These are phyloP conservation scores for Flaveria trinervia DNA, from an alignment of 129 eudicot genomes.

Conservation along the genomic window DNA sequence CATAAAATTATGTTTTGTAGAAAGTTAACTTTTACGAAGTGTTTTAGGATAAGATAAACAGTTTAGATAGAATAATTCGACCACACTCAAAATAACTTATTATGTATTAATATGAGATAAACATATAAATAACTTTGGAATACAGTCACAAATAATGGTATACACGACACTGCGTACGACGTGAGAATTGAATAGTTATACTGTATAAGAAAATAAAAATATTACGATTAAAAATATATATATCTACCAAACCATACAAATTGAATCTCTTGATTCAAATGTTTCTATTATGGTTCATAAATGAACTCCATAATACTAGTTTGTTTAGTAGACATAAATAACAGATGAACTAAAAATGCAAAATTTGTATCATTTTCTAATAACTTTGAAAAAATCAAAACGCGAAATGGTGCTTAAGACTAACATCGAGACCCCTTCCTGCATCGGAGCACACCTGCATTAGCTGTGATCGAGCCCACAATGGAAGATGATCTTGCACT, in stretches of 20 bases:
- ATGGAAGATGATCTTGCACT: constrained; percentile 69
- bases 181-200: too few relatives aligned
- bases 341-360: not conserved
- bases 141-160: too few relatives aligned
- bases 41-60: too few relatives aligned
- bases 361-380: not conserved
- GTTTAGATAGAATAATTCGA: too few relatives aligned
- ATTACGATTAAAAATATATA: not conserved
- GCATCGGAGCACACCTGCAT: constrained; percentile 65
- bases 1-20: too few relatives aligned
- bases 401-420: not conserved
- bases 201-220: not conserved
- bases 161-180: too few relatives aligned
- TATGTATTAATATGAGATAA: too few relatives aligned
- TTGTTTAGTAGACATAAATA: not conserved
- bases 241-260: not conserved
- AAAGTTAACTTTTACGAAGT: too few relatives aligned
- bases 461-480: constrained; percentile 53
- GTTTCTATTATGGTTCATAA: not conserved
- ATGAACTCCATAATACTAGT: not conserved
- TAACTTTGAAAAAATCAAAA: constrained; percentile 21
- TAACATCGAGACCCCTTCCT: constrained; percentile 58
- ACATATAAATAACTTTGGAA: too few relatives aligned
- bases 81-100: too few relatives aligned
- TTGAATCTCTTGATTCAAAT: too few relatives aligned